Evolutionary conservation across 306 rosid genomes (phyloP).

Genomic region (Vigna angularis): DNA sequence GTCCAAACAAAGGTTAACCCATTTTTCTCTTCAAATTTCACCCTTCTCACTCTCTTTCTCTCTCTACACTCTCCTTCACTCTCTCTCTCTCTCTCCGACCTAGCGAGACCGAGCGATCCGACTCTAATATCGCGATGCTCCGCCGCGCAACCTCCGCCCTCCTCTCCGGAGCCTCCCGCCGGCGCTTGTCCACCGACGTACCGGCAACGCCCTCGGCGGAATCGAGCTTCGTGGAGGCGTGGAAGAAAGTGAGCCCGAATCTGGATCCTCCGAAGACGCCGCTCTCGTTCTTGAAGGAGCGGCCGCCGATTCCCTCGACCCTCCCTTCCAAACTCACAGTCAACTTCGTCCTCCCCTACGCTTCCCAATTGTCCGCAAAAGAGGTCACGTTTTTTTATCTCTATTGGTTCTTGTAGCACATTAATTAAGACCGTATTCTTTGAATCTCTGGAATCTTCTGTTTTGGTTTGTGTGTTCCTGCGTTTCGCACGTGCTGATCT

Average conservation of each 20-base stretch:
- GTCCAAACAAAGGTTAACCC: not conserved
- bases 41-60: not conserved
- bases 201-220: conserved; percentile 47
- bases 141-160: conserved; percentile 70
- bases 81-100: conserved; percentile 72
- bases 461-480: not conserved
- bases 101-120: conserved; percentile 95
- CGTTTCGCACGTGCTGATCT: not conserved
- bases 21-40: not conserved
- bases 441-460: not conserved
- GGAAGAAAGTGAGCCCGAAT: conserved; percentile 75
- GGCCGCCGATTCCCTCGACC: conserved; percentile 72
- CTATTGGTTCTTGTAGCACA: too few relatives aligned
- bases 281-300: conserved; percentile 67
- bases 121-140: conserved; percentile 58
- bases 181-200: conserved; percentile 71
- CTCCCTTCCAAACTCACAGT: conserved; percentile 89
- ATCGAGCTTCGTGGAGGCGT: conserved; percentile 61
- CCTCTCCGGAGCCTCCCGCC: conserved; percentile 55
- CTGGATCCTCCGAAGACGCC: conserved; percentile 89
- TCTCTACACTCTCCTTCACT: not conserved
- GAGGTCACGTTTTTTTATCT: conserved; percentile 58
- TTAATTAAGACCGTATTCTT: too few relatives aligned
- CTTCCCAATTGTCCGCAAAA: conserved; percentile 80
- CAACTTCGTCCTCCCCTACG: conserved; percentile 91